phyloP scores from a whole-genome alignment of 352 stramenopile genomes.

The Phytophthora fragariae region DNA sequence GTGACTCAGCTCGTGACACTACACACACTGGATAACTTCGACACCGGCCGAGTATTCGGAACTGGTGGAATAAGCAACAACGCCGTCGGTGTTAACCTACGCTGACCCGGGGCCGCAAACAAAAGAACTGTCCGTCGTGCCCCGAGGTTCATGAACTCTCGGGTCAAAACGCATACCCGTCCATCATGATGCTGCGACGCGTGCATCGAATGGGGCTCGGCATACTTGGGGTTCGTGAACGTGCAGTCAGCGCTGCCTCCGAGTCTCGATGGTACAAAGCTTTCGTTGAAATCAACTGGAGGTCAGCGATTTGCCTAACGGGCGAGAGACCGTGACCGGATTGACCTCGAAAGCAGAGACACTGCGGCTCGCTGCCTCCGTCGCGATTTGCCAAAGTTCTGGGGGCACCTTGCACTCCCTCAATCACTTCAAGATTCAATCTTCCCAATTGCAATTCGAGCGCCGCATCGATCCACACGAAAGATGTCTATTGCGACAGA shows the following conservation, averaged over 20 bases:
- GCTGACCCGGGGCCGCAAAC: conserved; percentile 14
- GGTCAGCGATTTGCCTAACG: neutral
- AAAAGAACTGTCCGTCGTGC: neutral
- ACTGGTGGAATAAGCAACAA: conserved; percentile 16
- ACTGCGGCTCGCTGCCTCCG: conserved; percentile 15
- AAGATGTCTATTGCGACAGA: neutral
- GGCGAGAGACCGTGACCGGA: neutral
- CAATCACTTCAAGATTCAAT: neutral
- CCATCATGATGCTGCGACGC: conserved; percentile 6
- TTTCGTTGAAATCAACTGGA: conserved; percentile 14
- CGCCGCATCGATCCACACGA: conserved; percentile 10
- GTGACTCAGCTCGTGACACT: neutral
- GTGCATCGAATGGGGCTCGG: conserved; percentile 8
- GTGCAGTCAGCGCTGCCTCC: conserved; percentile 6
- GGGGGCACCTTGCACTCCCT: neutral
- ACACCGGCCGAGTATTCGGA: conserved; percentile 33
- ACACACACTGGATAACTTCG: conserved; percentile 6
- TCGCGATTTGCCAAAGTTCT: conserved; percentile 29
- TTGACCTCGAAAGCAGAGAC: conserved; percentile 28
- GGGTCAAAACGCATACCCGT: conserved; percentile 25
- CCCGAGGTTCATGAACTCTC: neutral
- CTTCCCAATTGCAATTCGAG: conserved; percentile 6
- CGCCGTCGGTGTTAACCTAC: conserved; percentile 14
- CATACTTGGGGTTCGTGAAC: conserved; percentile 11
- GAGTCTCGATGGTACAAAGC: conserved; percentile 18